Conservation (phyloP, 441 rosid species). For the Jatropha podagrica region DNA sequence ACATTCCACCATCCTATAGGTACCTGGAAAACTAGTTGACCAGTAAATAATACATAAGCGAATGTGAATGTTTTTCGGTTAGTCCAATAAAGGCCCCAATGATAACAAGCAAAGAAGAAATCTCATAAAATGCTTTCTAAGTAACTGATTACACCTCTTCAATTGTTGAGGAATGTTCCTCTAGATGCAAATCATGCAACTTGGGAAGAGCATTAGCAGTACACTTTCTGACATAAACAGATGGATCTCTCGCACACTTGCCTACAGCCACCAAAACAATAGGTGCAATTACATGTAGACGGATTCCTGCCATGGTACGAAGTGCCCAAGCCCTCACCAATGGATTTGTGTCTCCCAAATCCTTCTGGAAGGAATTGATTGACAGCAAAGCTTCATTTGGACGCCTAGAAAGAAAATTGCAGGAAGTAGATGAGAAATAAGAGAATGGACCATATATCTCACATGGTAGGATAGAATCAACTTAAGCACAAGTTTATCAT, state of each 20-base stretch:
- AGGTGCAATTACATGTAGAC: conserved; percentile 82
- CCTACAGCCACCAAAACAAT: conserved; percentile 77
- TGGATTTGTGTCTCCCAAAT: conserved; percentile 92
- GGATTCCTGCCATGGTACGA: conserved; percentile 96
- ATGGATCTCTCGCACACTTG: conserved; percentile 89
- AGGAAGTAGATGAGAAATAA: conserved; percentile 13
- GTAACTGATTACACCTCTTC: conserved; percentile 62
- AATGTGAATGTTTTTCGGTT: not conserved
- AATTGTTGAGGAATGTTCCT: conserved; percentile 67
- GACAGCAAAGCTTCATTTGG: conserved; percentile 96
- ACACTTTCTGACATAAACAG: conserved; percentile 87
- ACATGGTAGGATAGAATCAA: conserved; percentile 2
- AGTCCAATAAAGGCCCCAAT: not conserved
- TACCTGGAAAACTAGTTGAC: not conserved
- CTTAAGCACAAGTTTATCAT: not conserved
- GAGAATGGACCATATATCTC: conserved; percentile 3
- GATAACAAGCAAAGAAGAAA: not conserved
- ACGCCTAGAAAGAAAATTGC: conserved; percentile 53
- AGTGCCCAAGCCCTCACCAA: conserved; percentile 97
- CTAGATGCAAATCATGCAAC: conserved; percentile 76
- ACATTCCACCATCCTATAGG: not conserved
- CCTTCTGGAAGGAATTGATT: conserved; percentile 91
- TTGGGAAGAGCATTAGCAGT: conserved; percentile 98
- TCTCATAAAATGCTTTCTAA: not conserved
- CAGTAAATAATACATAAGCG: not conserved